Evolutionary conservation across 2,329 filamentous ascomycete species (phyloP).

Genomic region (Aspergillus pseudoviridinutans): DNA sequence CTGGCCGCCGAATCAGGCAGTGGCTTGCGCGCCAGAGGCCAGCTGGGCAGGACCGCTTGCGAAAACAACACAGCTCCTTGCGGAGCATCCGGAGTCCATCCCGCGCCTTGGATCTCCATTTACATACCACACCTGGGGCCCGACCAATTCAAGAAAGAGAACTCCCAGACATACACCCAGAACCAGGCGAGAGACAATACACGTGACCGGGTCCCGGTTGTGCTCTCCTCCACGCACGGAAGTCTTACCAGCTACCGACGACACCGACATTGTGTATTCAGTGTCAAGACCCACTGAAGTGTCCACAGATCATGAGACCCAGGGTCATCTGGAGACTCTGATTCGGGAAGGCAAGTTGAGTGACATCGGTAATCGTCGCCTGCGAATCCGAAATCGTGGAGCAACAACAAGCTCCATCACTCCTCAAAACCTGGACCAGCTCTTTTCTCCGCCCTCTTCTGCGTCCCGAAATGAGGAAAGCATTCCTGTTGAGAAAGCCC

Average conservation of each 20-base stretch:
- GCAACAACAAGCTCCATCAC: constrained; percentile 58
- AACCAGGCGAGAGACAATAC: constrained; percentile 42
- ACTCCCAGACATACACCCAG: constrained; percentile 28
- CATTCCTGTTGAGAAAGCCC: constrained; percentile 18
- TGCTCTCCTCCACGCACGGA: constrained; percentile 55
- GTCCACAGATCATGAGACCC: constrained; percentile 56
- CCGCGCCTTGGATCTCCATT: constrained; percentile 49
- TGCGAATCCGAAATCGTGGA: constrained; percentile 58
- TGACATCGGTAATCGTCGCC: constrained; percentile 52
- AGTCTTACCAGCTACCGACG: constrained; percentile 51
- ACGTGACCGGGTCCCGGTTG: constrained; percentile 40
- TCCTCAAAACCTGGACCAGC: constrained; percentile 49
- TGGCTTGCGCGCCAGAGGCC: constrained; percentile 13
- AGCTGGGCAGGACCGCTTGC: constrained; percentile 3
- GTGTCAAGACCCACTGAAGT: constrained; percentile 36
- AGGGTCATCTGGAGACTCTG: constrained; percentile 51
- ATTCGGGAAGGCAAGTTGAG: constrained; percentile 33
- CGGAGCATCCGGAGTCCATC: constrained; percentile 22
- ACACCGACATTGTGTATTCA: constrained; percentile 21
- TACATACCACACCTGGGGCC: constrained; percentile 48
- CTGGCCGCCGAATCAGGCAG: constrained; percentile 38
- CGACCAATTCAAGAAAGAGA: constrained; percentile 33
- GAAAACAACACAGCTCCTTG: constrained; percentile 11
- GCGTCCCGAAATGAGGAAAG: constrained; percentile 24
- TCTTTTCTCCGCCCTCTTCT: constrained; percentile 51